These are phyloP conservation scores for Zea mays DNA, from an alignment of 176 grass and related monocot genomes.

Conservation along the genomic window DNA sequence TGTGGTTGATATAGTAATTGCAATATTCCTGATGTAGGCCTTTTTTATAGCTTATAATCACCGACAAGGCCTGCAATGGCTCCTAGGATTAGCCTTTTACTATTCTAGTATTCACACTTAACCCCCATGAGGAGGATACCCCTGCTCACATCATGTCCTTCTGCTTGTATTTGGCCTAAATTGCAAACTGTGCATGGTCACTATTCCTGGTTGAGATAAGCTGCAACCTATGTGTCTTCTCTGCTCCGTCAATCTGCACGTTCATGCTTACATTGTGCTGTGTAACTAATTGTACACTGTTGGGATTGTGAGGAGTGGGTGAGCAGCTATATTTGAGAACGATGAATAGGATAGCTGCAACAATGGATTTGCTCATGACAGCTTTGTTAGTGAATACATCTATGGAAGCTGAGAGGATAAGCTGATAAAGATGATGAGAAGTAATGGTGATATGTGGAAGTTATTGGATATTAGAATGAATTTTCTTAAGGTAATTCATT, in stretches of 20 bases:
- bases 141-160: not conserved
- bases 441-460: no score
- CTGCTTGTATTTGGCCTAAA: not conserved
- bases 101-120: not conserved
- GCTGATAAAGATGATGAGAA: no score
- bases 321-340: not conserved
- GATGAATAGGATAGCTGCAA: no score
- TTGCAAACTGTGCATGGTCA: not conserved
- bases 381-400: no score
- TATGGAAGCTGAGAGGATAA: no score
- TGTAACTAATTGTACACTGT: not conserved
- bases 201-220: conserved; percentile 7
- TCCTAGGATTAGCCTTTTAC: not conserved
- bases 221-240: not conserved
- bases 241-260: not conserved
- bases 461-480: not conserved
- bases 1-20: conserved; percentile 11
- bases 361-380: no score
- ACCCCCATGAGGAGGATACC: not conserved
- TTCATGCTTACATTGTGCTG: not conserved
- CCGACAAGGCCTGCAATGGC: not conserved
- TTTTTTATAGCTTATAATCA: conserved; percentile 6
- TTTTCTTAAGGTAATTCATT: not conserved
- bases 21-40: not conserved
- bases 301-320: not conserved